These are phyloP conservation scores for Podaxis sp. DNA, from an alignment of 768 basidiomycete genomes.

Conservation along the genomic window DNA sequence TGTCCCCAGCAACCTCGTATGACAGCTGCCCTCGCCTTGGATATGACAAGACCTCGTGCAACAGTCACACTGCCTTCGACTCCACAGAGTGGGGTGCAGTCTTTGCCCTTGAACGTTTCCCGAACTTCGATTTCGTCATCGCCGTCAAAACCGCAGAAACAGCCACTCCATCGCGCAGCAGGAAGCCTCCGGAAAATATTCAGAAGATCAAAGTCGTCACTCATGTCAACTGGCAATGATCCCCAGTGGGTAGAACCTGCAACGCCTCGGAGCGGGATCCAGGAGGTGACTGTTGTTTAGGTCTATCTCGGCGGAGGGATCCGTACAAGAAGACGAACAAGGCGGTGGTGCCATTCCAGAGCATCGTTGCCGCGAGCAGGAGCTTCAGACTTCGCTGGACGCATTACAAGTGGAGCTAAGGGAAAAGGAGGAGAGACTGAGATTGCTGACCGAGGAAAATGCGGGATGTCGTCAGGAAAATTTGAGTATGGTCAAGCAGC, in stretches of 20 bases:
- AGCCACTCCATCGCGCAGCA: background rate
- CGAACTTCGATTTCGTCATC: background rate
- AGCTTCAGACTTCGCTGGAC: background rate
- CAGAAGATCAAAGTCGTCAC: slow-evolving; percentile 14
- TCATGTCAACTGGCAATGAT: background rate
- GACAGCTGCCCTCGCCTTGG: background rate
- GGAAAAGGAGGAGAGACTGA: background rate
- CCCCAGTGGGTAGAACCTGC: background rate
- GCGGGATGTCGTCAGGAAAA: background rate
- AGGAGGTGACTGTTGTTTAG: background rate
- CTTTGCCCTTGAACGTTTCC: background rate
- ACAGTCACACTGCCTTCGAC: background rate
- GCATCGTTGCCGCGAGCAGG: background rate
- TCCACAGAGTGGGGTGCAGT: background rate
- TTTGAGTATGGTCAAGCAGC: background rate
- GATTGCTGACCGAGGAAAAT: background rate
- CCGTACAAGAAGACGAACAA: background rate
- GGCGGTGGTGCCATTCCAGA: background rate
- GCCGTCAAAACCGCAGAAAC: background rate
- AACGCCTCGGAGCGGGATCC: background rate
- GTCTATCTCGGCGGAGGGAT: background rate
- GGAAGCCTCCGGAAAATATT: background rate
- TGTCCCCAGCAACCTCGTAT: background rate
- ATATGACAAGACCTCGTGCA: background rate
- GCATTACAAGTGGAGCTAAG: background rate